Evolutionary conservation across 2,329 filamentous ascomycete species (phyloP).

Genomic region (Fusarium nematophilum): DNA sequence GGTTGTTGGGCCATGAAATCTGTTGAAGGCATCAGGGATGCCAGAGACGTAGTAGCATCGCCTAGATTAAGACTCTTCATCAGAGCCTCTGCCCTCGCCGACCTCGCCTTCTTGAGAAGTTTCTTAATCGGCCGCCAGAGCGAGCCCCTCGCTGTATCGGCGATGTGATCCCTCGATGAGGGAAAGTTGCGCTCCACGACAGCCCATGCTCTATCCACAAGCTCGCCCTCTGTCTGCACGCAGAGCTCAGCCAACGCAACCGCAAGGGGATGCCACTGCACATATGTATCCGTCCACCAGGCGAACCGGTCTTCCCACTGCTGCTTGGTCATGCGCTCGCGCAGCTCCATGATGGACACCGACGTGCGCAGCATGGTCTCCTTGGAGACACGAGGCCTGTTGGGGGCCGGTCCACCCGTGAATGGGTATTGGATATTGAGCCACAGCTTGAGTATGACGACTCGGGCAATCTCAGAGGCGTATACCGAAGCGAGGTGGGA

Average conservation of each 20-base stretch:
- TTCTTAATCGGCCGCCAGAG: slow-evolving; percentile 67
- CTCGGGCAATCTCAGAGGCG: slow-evolving; percentile 53
- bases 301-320: slow-evolving; percentile 52
- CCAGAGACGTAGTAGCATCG: slow-evolving; percentile 7
- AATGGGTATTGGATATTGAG: slow-evolving; percentile 59
- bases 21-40: slow-evolving; percentile 6
- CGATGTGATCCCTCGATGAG: slow-evolving; percentile 57
- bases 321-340: slow-evolving; percentile 47
- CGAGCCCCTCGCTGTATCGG: slow-evolving; percentile 61
- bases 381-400: slow-evolving; percentile 49
- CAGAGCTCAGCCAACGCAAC: slow-evolving; percentile 65
- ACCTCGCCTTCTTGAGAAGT: slow-evolving; percentile 61
- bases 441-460: slow-evolving; percentile 61
- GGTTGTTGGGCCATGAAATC: slow-evolving; percentile 23
- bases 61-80: slow-evolving; percentile 41
- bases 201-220: slow-evolving; percentile 62
- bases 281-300: slow-evolving; percentile 63
- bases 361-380: slow-evolving; percentile 60
- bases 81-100: slow-evolving; percentile 49
- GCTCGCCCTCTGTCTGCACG: slow-evolving; percentile 56
- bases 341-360: slow-evolving; percentile 58
- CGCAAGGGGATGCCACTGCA: slow-evolving; percentile 67
- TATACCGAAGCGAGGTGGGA: slow-evolving; percentile 50
- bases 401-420: slow-evolving; percentile 45
- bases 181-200: slow-evolving; percentile 59